A percentile compares a stretch with the other conserved stretches of the same genome.
Evolutionary conservation across 768 basidiomycete genomes (phyloP).

Genomic region (Exidia glandulosa): DNA sequence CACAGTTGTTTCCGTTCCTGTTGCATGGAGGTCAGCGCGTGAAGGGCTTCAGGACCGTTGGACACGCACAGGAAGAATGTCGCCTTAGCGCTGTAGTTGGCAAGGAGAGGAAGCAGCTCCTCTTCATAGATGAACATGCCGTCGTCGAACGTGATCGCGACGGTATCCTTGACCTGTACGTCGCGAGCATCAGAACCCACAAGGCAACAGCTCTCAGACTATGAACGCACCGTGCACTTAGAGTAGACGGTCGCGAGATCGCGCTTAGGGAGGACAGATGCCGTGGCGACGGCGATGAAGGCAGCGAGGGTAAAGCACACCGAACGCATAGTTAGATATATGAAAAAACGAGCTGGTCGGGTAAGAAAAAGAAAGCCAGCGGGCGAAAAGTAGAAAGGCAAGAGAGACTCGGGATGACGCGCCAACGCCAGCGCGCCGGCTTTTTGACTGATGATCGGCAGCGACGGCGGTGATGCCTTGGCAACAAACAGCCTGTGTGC

Average conservation of each 20-base stretch:
- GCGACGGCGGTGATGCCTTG: too few species aligned
- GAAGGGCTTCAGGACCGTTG: background rate
- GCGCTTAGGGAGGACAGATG: background rate
- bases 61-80: constrained; percentile 31
- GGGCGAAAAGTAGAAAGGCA: too few species aligned
- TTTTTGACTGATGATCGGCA: too few species aligned
- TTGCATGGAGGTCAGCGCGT: background rate
- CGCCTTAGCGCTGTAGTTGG: constrained; percentile 22
- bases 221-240: background rate
- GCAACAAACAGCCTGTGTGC: too few species aligned
- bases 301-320: background rate
- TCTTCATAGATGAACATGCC: constrained; percentile 13
- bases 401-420: too few species aligned
- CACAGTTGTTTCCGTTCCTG: constrained; percentile 5
- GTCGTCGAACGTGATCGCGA: constrained; percentile 12
- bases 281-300: background rate
- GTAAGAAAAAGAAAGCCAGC: too few species aligned
- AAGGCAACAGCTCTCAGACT: too few species aligned
- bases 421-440: too few species aligned
- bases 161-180: background rate
- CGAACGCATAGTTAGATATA: background rate
- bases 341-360: too few species aligned
- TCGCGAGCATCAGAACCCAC: too few species aligned
- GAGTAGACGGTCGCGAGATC: background rate
- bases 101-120: constrained; percentile 4